Conservation (phyloP, 1,139 yeast species). For the Magnusiomyces starmeri region DNA sequence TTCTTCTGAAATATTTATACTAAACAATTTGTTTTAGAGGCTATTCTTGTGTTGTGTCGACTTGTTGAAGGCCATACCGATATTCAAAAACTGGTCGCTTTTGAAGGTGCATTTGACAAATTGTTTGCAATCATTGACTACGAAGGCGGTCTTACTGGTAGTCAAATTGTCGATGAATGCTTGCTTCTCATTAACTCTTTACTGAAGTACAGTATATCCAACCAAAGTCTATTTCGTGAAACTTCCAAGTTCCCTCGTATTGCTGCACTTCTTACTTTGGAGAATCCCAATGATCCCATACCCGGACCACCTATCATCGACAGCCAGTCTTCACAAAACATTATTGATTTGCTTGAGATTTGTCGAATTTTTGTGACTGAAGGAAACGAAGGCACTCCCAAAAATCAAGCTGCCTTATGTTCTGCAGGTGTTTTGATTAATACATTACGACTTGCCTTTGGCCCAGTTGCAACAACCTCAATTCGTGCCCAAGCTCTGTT, state of each 20-base stretch:
- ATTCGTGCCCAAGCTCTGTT: slow-evolving; percentile 62
- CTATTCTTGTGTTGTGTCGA: slow-evolving; percentile 74
- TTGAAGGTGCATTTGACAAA: slow-evolving; percentile 84
- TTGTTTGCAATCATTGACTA: slow-evolving; percentile 68
- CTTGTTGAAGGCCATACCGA: slow-evolving; percentile 76
- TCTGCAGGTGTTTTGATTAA: slow-evolving; percentile 57
- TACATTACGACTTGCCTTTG: slow-evolving; percentile 62
- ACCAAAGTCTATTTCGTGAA: slow-evolving; percentile 83
- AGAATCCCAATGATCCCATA: slow-evolving; percentile 28
- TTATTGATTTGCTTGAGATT: slow-evolving; percentile 61
- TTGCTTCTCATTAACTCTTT: slow-evolving; percentile 66
- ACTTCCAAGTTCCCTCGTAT: slow-evolving; percentile 68
- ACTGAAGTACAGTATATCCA: slow-evolving; percentile 76
- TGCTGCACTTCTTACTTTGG: slow-evolving; percentile 44
- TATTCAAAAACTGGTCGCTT: slow-evolving; percentile 88
- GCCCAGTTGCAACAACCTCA: slow-evolving; percentile 49
- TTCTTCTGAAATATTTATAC: slow-evolving; percentile 7
- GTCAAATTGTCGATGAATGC: slow-evolving; percentile 87
- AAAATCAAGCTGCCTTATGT: slow-evolving; percentile 58
- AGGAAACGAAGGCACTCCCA: slow-evolving; percentile 57
- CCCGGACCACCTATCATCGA: slow-evolving; percentile 32
- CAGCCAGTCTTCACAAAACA: slow-evolving; percentile 61
- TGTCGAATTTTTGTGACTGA: slow-evolving; percentile 67
- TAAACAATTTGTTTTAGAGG: slow-evolving; percentile 32
- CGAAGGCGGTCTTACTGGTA: slow-evolving; percentile 88